A percentile compares a stretch with the other conserved stretches of the same genome.
These are phyloP conservation scores for Fragaria vesca DNA, from an alignment of 306 rosid genomes.

Conservation along the genomic window DNA sequence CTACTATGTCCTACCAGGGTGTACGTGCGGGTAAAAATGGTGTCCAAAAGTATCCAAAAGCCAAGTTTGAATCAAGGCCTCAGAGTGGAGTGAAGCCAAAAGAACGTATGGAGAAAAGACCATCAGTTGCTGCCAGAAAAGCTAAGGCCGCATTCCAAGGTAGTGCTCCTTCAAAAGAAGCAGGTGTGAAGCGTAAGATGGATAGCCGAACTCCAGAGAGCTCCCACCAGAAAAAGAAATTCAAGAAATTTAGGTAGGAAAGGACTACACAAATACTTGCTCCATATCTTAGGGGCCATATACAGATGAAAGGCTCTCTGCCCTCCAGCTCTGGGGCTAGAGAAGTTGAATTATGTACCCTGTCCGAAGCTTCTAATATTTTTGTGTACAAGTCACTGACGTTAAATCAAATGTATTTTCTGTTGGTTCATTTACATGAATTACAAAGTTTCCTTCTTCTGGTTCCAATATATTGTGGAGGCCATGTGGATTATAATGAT, in stretches of 20 bases:
- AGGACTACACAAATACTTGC: background rate
- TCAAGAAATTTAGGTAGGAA: conserved; percentile 50
- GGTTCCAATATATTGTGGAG: background rate
- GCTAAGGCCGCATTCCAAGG: conserved; percentile 38
- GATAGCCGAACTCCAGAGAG: conserved; percentile 74
- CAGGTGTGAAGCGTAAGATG: conserved; percentile 72
- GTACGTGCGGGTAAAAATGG: conserved; percentile 71
- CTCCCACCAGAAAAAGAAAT: conserved; percentile 45
- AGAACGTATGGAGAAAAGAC: conserved; percentile 59
- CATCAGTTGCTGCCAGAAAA: conserved; percentile 84
- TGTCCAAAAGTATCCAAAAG: conserved; percentile 43
- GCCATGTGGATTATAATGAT: background rate
- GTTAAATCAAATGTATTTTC: background rate
- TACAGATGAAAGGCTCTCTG: background rate
- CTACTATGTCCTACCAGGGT: conserved; percentile 68
- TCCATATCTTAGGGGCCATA: background rate
- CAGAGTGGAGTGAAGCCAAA: conserved; percentile 37
- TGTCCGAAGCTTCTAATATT: background rate
- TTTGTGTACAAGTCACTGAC: background rate
- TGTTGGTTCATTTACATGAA: background rate
- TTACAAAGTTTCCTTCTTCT: background rate
- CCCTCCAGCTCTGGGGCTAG: background rate
- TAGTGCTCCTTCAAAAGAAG: conserved; percentile 45
- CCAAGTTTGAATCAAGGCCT: conserved; percentile 15
- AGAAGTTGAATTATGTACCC: background rate